Evolutionary conservation across 2,329 filamentous ascomycete genomes (phyloP).

Genomic region (Coniochaeta sp.): DNA sequence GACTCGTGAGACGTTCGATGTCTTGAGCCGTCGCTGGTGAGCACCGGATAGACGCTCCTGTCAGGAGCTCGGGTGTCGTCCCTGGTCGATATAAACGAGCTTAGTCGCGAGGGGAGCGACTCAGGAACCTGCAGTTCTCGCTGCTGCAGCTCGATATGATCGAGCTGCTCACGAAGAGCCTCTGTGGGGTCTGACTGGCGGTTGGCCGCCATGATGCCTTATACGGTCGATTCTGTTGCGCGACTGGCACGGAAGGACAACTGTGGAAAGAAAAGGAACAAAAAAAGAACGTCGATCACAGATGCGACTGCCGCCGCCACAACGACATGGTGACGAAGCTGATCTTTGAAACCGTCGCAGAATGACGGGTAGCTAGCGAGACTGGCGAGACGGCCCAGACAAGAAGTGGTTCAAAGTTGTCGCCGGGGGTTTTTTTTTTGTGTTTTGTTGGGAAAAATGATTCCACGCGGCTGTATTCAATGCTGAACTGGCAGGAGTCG

Average conservation of each 20-base stretch:
- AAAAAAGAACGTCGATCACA: neutral
- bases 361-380: neutral
- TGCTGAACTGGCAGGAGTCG: no score
- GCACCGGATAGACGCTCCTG: slow-evolving; percentile 2
- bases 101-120: slow-evolving; percentile 1
- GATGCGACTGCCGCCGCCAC: neutral
- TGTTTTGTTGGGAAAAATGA: neutral
- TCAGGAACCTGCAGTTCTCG: slow-evolving; percentile 3
- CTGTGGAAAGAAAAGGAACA: neutral
- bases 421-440: neutral
- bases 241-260: neutral
- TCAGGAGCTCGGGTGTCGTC: neutral
- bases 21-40: slow-evolving; percentile 7
- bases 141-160: slow-evolving; percentile 15
- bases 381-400: neutral
- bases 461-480: neutral
- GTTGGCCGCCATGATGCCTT: neutral
- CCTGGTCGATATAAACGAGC: neutral
- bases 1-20: neutral
- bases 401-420: neutral
- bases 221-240: neutral
- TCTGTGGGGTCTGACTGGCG: slow-evolving; percentile 6
- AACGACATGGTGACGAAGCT: neutral
- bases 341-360: neutral
- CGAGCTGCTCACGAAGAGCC: slow-evolving; percentile 15